Conservation (phyloP, 2,329 filamentous ascomycete genomes). For the Aureobasidium melanogenum region DNA sequence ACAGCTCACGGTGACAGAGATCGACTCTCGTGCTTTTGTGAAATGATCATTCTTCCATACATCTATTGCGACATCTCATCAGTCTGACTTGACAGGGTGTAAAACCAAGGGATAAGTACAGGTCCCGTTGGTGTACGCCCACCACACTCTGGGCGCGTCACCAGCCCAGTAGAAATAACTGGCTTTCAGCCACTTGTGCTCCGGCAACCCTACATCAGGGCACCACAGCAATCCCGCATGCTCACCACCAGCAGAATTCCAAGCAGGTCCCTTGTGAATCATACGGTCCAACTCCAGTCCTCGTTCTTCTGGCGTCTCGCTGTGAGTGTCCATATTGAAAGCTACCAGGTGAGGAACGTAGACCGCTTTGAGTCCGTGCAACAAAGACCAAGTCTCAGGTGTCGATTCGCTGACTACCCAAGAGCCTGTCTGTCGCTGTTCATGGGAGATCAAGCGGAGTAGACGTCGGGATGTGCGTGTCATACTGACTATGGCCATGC, state of each 20-base stretch:
- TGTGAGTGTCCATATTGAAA: neutral
- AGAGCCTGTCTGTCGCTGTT: neutral
- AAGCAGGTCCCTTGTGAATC: neutral
- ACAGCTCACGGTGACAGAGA: too few species aligned
- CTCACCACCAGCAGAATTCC: neutral
- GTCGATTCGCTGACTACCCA: neutral
- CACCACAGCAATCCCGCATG: neutral
- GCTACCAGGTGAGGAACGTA: neutral
- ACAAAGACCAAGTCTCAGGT: neutral
- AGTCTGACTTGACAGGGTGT: neutral
- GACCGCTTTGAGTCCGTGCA: neutral
- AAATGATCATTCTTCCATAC: too few species aligned
- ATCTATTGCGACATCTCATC: too few species aligned
- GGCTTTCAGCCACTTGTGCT: neutral
- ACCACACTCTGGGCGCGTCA: neutral
- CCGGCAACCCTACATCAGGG: neutral
- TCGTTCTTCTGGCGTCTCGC: neutral
- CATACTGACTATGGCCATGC: neutral
- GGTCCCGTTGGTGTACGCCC: neutral
- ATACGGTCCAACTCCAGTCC: neutral
- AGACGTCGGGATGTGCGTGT: neutral
- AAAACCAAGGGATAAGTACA: neutral
- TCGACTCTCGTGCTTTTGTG: too few species aligned
- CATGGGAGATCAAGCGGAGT: neutral
- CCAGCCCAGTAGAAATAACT: slow-evolving; percentile 1